These are phyloP conservation scores for Pseudogymnoascus sp. DNA, from an alignment of 2,329 filamentous ascomycete genomes.

Conservation along the genomic window DNA sequence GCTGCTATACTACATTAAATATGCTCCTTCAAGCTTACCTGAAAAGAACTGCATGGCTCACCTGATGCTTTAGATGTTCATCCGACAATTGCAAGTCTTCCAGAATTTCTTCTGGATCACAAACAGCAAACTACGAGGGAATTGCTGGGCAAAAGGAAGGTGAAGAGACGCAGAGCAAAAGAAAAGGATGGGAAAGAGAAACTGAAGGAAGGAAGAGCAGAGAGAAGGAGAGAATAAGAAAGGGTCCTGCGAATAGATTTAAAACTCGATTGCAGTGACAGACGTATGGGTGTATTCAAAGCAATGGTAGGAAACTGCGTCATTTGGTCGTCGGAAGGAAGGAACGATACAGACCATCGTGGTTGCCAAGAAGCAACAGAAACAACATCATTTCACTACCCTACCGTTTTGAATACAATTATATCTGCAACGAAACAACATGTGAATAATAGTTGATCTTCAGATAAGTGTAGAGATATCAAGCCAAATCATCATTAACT, in stretches of 20 bases:
- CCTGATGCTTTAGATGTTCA: neutral
- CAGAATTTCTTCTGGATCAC: neutral
- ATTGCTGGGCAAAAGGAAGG: neutral
- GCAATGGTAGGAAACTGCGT: neutral
- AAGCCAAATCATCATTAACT: neutral
- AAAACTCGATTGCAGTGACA: neutral
- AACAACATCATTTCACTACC: neutral
- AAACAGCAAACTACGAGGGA: neutral
- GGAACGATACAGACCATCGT: neutral
- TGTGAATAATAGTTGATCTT: neutral
- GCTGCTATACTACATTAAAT: neutral
- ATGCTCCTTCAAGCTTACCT: constrained; percentile 15
- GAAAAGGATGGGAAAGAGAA: neutral
- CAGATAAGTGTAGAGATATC: neutral
- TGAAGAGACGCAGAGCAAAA: neutral
- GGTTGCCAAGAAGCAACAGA: neutral
- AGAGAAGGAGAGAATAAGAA: neutral
- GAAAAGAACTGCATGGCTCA: neutral
- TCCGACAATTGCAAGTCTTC: neutral
- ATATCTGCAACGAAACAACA: neutral
- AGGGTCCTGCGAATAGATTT: neutral
- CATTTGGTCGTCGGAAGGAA: neutral
- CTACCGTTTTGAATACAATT: neutral
- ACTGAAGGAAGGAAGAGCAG: neutral
- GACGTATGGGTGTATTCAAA: neutral